Percentiles rank a stretch among this genome's conserved stretches.
Conservation (phyloP, 352 stramenopile genomes). For the Globisporangium rhizosaccharum region DNA sequence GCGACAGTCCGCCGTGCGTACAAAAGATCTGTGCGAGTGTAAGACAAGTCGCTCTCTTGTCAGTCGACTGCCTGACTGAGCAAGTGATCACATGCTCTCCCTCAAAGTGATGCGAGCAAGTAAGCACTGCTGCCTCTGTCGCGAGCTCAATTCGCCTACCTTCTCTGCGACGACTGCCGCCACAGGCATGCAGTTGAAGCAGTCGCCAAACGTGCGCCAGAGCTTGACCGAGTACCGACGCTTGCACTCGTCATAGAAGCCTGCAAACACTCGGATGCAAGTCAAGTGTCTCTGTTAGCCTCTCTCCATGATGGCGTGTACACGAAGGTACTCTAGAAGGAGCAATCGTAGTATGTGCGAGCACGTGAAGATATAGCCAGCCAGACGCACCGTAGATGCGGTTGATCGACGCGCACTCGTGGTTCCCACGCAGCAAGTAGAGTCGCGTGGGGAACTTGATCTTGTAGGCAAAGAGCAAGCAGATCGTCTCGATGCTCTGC, state of each 20-base stretch:
- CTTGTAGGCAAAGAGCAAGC: slow-evolving; percentile 80
- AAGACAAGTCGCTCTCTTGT: neutral
- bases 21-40: slow-evolving; percentile 90
- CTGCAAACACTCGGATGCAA: neutral
- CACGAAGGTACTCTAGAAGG: neutral
- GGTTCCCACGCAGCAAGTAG: slow-evolving; percentile 79
- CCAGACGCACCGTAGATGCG: slow-evolving; percentile 53
- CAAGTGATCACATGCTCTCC: neutral
- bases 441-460: slow-evolving; percentile 86
- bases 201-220: slow-evolving; percentile 95
- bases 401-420: slow-evolving; percentile 80
- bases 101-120: neutral
- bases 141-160: slow-evolving; percentile 10
- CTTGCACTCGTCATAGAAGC: slow-evolving; percentile 99
- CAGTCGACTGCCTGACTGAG: neutral
- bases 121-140: neutral
- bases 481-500: slow-evolving; percentile 83
- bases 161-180: slow-evolving; percentile 95
- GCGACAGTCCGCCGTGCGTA: slow-evolving; percentile 92
- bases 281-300: neutral
- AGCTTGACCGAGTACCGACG: slow-evolving; percentile 90
- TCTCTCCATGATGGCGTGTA: too few species aligned
- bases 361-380: neutral
- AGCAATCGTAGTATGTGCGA: neutral
- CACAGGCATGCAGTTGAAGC: slow-evolving; percentile 98